A percentile compares a stretch with the other conserved stretches of the same genome.
Conservation (phyloP, 2,329 filamentous ascomycete species). For the Trichoderma asperellum region DNA sequence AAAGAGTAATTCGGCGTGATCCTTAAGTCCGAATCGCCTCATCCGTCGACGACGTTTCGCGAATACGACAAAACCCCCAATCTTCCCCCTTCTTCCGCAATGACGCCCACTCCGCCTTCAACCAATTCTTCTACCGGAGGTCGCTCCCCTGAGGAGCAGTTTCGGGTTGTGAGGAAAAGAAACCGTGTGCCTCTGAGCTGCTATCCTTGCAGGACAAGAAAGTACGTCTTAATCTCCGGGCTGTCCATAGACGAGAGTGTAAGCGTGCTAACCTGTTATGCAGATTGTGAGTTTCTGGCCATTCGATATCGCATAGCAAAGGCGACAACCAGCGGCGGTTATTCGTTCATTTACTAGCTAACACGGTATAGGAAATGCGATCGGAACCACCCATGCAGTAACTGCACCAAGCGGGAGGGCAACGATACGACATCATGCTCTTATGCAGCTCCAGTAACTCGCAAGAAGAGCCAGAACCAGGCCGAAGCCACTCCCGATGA, state of each 20-base stretch:
- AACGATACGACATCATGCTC: conserved; percentile 79
- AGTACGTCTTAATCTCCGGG: conserved; percentile 56
- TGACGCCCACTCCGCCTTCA: conserved; percentile 78
- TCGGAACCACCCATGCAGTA: conserved; percentile 86
- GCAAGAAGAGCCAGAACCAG: conserved; percentile 75
- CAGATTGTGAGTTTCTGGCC: conserved; percentile 43
- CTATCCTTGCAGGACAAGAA: conserved; percentile 86
- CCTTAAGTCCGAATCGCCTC: conserved; percentile 29
- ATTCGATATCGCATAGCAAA: not conserved
- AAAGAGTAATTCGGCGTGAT: conserved; percentile 3
- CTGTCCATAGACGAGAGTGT: not conserved
- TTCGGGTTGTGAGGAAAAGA: conserved; percentile 85
- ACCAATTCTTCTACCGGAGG: conserved; percentile 75
- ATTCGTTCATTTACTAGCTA: not conserved
- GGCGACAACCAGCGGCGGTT: not conserved
- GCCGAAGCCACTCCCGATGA: conserved; percentile 74
- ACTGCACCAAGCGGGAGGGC: conserved; percentile 89
- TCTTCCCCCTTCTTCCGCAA: conserved; percentile 40
- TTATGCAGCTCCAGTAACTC: conserved; percentile 72
- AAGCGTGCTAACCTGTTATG: conserved; percentile 32
- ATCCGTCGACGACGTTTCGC: conserved; percentile 9
- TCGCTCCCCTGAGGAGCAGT: conserved; percentile 84
- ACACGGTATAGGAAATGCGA: conserved; percentile 77
- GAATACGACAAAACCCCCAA: not conserved
- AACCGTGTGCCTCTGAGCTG: conserved; percentile 92